phyloP scores from a whole-genome alignment of 2,329 filamentous ascomycete genomes.

The Fusarium phyllophilum region DNA sequence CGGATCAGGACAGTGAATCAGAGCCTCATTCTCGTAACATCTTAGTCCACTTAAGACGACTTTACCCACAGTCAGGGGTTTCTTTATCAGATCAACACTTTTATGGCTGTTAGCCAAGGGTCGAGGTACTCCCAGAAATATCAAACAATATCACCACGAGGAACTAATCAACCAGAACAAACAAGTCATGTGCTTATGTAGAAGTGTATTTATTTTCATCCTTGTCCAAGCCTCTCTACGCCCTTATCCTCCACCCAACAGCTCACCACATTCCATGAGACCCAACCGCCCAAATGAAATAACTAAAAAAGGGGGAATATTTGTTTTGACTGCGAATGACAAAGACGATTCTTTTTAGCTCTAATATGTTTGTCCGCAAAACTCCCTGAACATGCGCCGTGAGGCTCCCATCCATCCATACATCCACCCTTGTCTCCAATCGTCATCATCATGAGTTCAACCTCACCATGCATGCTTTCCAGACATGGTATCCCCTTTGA shows the following conservation, averaged over 20 bases:
- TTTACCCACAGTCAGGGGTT: background rate
- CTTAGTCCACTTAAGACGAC: background rate
- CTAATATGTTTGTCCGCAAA: constrained; percentile 45
- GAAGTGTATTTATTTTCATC: constrained; percentile 27
- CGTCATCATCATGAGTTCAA: constrained; percentile 26
- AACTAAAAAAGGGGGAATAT: constrained; percentile 39
- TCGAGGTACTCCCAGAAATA: background rate
- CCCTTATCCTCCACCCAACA: constrained; percentile 5
- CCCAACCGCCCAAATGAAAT: constrained; percentile 28
- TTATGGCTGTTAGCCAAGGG: too few relatives aligned
- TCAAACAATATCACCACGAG: background rate
- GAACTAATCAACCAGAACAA: background rate
- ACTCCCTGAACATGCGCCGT: constrained; percentile 46
- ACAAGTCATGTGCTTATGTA: background rate
- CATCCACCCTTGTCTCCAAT: constrained; percentile 17
- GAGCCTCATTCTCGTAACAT: background rate
- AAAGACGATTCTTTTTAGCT: constrained; percentile 44
- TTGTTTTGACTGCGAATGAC: constrained; percentile 39
- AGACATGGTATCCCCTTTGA: background rate
- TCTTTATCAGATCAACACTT: background rate
- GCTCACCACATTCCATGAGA: constrained; percentile 16
- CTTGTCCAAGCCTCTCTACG: constrained; percentile 14
- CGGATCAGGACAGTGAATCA: background rate
- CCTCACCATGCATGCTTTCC: constrained; percentile 14
- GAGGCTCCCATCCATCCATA: constrained; percentile 35